Base-by-base conservation (phyloP, 805 yeast species). In the Kurtzmaniella cleridarum region DNA sequence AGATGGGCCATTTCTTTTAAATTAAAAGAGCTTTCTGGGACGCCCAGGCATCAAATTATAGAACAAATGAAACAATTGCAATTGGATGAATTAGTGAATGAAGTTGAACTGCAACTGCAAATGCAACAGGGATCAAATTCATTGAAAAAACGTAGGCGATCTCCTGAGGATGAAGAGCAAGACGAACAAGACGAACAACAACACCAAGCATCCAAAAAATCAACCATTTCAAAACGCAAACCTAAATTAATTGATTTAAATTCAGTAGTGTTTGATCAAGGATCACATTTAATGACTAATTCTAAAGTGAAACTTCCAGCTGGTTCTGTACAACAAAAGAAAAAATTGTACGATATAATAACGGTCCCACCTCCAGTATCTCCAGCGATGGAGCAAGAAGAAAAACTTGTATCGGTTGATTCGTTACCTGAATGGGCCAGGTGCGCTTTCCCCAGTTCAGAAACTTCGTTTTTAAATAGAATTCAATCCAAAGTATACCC, bases 401-500 rank as follows among this genome's bases (percentile, higher is more conserved):
- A 76, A 36, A 50, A 62, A 13, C 57, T 84, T 9, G 78, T 87
- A 3, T 62, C 76, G 2, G 78, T 87, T 2, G 38, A 75, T 2
- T 73, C 70, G 2, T 57, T 93, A 18, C 98, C 98, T 0, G 73
- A 64, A 16, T 93, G 96, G 97, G 83, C 91, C 0, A 83, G 74
- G 43, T 55, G 64, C 1, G 93, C 84, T 0, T 95, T 93, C 50
- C 86, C 89, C 0, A 57, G 73, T 0, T 60, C 70, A 1, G 87
- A 84, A 53, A 81, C 89, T 0, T 52, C 72, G 2, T 65, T 81
- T 1, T 70, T 93, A 47, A 93, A 93, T 58, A 65, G 87, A 38
- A 76, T 93, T 12, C 99, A 93, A 59, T 84, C 95, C 1, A 76
- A 75, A 44, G 88, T 90, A 0, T 87, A 62, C 46, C 93, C 93